Evolutionary conservation across 768 basidiomycete species (phyloP).

Genomic region (Leccinum truebloodii): DNA sequence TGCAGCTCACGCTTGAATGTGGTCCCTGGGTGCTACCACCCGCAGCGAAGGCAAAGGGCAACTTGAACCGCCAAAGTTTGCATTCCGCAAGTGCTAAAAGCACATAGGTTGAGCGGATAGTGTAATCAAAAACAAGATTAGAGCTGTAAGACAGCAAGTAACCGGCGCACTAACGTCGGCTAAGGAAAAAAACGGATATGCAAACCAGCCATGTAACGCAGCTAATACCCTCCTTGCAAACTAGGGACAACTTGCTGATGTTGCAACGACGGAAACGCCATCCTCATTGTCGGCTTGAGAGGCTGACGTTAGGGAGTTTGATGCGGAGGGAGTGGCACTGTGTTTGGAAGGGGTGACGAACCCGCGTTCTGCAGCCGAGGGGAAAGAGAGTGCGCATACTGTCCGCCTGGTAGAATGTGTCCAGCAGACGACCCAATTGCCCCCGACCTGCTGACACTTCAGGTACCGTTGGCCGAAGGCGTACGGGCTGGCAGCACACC

Average conservation of each 20-base stretch:
- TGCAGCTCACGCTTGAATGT: too few relatives aligned
- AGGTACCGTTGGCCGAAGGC: slow-evolving; percentile 60
- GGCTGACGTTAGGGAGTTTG: slow-evolving; percentile 53
- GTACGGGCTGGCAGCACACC: slow-evolving; percentile 43
- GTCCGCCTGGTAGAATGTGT: slow-evolving; percentile 40
- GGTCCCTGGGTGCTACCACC: too few relatives aligned
- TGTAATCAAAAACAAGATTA: slow-evolving; percentile 36
- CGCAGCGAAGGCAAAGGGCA: too few relatives aligned
- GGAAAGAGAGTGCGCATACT: slow-evolving; percentile 47
- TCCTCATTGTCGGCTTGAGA: slow-evolving; percentile 51
- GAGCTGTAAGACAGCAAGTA: slow-evolving; percentile 21
- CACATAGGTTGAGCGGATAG: slow-evolving; percentile 24
- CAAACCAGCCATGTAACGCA: slow-evolving; percentile 12
- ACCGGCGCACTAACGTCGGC: slow-evolving; percentile 9
- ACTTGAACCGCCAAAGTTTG: too few relatives aligned
- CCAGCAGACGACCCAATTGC: slow-evolving; percentile 22
- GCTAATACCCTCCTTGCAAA: slow-evolving; percentile 55
- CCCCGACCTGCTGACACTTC: slow-evolving; percentile 39
- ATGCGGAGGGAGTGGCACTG: slow-evolving; percentile 37
- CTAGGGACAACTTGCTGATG: slow-evolving; percentile 54
- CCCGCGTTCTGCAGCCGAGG: slow-evolving; percentile 49
- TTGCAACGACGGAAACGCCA: slow-evolving; percentile 56
- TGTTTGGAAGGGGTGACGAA: slow-evolving; percentile 47
- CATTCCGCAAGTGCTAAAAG: too few relatives aligned
- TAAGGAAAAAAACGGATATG: slow-evolving; percentile 15